A percentile compares a stretch with the other conserved stretches of the same genome.
Evolutionary conservation across 495 filamentous ascomycete genomes (phyloP).

Genomic region (Copromyces sp.): DNA sequence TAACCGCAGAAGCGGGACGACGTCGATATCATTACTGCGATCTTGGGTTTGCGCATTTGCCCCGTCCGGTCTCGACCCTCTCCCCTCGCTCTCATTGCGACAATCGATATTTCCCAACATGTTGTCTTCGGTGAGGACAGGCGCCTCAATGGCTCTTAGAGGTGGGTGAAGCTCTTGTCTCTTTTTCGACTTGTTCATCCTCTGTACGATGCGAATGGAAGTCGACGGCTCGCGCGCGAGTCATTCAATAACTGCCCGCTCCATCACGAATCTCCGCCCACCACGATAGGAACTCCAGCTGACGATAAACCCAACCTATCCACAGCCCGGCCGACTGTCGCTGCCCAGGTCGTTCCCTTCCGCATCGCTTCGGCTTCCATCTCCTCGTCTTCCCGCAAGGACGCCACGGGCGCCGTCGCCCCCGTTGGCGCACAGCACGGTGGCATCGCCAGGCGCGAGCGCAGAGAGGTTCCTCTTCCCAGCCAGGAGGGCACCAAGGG

Average conservation of each 20-base stretch:
- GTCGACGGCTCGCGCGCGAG: background rate
- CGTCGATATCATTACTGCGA: background rate
- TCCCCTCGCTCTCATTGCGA: background rate
- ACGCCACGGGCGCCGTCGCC: conserved; percentile 36
- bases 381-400: conserved; percentile 50
- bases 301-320: conserved; percentile 2
- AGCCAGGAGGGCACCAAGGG: conserved; percentile 93
- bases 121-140: conserved; percentile 54
- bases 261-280: background rate
- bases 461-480: conserved; percentile 71
- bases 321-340: conserved; percentile 47
- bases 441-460: conserved; percentile 29
- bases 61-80: background rate
- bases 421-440: conserved; percentile 28
- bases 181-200: background rate
- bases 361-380: conserved; percentile 48
- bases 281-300: too few relatives aligned
- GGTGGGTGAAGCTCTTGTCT: conserved; percentile 36
- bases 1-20: background rate
- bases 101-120: conserved; percentile 30
- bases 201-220: background rate
- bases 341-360: conserved; percentile 45
- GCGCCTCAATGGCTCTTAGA: conserved; percentile 59
- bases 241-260: background rate
- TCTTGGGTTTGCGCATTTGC: background rate